A percentile compares a stretch with the other conserved stretches of the same genome.
These are phyloP conservation scores for Orbilia oligospora DNA, from an alignment of 2,329 filamentous ascomycete genomes.

Conservation along the genomic window DNA sequence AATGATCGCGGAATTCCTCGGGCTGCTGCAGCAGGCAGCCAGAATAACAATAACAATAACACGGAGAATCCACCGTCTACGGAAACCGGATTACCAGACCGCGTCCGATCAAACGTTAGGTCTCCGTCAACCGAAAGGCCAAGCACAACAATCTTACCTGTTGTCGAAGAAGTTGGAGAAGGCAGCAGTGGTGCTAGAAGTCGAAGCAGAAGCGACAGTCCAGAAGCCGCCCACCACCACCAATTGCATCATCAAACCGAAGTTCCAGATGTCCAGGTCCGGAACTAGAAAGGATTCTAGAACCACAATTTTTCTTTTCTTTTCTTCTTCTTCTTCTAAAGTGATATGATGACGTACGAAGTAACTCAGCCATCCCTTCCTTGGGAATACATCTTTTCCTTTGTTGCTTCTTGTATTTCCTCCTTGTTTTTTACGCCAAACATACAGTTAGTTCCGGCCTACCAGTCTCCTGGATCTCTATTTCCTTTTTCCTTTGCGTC, in stretches of 20 bases:
- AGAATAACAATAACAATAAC: conserved; percentile 37
- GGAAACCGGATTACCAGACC: conserved; percentile 74
- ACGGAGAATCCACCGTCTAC: conserved; percentile 63
- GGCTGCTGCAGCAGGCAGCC: conserved; percentile 63
- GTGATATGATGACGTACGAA: conserved; percentile 39
- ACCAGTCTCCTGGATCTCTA: conserved; percentile 22
- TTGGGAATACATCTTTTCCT: conserved; percentile 44
- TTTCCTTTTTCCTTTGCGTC: conserved; percentile 26
- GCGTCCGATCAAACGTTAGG: conserved; percentile 72
- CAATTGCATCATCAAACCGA: conserved; percentile 40
- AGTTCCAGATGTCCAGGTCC: conserved; percentile 54
- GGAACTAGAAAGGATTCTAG: conserved; percentile 26
- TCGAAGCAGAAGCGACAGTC: conserved; percentile 62
- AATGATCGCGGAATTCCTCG: conserved; percentile 70
- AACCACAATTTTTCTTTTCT: neutral
- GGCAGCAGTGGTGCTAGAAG: conserved; percentile 65
- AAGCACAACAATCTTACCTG: conserved; percentile 75
- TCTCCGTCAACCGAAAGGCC: conserved; percentile 73
- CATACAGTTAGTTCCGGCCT: conserved; percentile 16
- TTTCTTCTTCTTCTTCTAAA: conserved; percentile 33
- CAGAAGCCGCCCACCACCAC: conserved; percentile 61
- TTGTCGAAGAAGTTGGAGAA: conserved; percentile 92
- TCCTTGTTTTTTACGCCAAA: conserved; percentile 8
- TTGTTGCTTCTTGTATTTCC: conserved; percentile 30
- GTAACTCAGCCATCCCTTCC: conserved; percentile 52